Base-by-base conservation (phyloP, 2,329 filamentous ascomycete species). In the Rugonectria rugulosa region DNA sequence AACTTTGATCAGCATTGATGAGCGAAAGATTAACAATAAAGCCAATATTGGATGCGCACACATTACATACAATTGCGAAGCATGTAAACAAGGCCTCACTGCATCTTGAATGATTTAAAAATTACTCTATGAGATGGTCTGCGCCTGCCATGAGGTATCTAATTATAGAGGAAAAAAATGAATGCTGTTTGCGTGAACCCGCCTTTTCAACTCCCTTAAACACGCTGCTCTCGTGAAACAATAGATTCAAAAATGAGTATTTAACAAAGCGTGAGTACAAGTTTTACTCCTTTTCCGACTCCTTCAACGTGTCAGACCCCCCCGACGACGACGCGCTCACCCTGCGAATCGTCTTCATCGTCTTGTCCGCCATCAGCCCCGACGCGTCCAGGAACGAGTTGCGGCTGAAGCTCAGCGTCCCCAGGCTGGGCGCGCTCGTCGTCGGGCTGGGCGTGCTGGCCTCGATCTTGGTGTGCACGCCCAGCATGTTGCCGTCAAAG, bases 391-490 rank as follows among this genome's bases (percentile, higher is more conserved):
- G 66, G 17, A 68, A 54, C 3, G 65, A 68, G 27, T 60, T 66
- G 20, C 65, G 64, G 4, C 58, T 62, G 32, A 68, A 65, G 62
- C 67, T 67, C 50, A 68, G 45, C 20, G 60, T 64, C 4, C 65
- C 65, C 5, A 66, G 17, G 19, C 62, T 68, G 2, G 64, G 64
- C 23, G 53, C 40, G 23, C 40, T 42, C 8, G 49, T 51, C 20
- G 62, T 60, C 0, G 65, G 63, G n/a, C 53, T 63, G 4, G 62
- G 63, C 47, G 60, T 68, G 37, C 40, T 65, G 37, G 65, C 62
- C 17, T 63, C 65, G 42, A 68, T 68, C 57, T 65, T 65, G 11
- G 65, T 68, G n/a, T 63, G 64, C 5, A 68, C 65, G 6, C 65
- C 65, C 27, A 68, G 48, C 47, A 44, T 54, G 14, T 58, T 56